A percentile compares a stretch with the other conserved stretches of the same genome.
These are phyloP conservation scores for Apiotrichum siamense DNA, from an alignment of 1,284 basidiomycete genomes.

Conservation along the genomic window DNA sequence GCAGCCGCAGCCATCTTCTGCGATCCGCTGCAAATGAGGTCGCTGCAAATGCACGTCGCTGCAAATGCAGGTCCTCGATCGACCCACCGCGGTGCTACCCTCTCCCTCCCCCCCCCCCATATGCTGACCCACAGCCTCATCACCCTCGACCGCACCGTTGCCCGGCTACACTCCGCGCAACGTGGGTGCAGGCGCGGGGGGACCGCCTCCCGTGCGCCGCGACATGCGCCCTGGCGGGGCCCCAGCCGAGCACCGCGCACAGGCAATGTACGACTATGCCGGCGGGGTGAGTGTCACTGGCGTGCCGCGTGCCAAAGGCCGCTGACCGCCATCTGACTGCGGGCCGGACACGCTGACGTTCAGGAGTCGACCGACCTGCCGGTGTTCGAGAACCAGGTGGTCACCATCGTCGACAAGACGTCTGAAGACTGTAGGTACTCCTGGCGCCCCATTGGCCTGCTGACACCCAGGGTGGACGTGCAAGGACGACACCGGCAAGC, in stretches of 20 bases:
- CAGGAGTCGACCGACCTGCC: slow-evolving; percentile 35
- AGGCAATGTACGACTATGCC: slow-evolving; percentile 40
- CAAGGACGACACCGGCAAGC: slow-evolving; percentile 34
- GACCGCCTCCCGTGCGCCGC: neutral
- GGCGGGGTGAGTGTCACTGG: slow-evolving; percentile 23
- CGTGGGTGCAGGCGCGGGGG: neutral
- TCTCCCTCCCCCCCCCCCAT: slow-evolving; percentile 23
- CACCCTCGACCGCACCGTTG: no score
- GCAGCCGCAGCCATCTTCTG: no score
- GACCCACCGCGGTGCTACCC: no score
- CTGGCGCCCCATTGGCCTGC: neutral
- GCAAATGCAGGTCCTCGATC: no score
- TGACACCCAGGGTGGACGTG: slow-evolving; percentile 42
- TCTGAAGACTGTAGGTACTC: slow-evolving; percentile 37
- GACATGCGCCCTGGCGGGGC: neutral
- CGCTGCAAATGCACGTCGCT: no score
- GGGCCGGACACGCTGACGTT: slow-evolving; percentile 14
- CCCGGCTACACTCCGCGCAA: slow-evolving; percentile 17
- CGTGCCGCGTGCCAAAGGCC: neutral
- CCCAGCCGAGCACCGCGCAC: neutral
- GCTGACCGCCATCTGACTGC: no score
- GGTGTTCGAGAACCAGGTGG: slow-evolving; percentile 36
- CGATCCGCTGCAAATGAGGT: no score
- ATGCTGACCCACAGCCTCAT: no score
- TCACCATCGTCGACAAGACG: slow-evolving; percentile 40